Percentiles rank a stretch among this genome's conserved stretches.
Evolutionary conservation across 805 yeast species (phyloP).

Genomic region (Wickerhamiella galacta): DNA sequence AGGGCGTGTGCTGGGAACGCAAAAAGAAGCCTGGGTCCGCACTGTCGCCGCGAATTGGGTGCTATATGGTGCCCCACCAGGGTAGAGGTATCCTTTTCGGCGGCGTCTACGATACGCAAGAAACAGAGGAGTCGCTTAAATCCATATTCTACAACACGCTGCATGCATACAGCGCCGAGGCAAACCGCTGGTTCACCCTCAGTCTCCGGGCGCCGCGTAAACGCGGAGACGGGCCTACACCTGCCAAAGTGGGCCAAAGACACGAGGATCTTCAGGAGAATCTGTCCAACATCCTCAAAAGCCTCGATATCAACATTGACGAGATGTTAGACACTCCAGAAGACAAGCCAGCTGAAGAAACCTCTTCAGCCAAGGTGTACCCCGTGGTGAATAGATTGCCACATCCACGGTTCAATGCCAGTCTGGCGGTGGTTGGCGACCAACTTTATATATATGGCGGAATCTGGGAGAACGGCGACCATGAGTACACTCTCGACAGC

Average conservation of each 20-base stretch:
- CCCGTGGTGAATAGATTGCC: slow-evolving; percentile 51
- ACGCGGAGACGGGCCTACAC: slow-evolving; percentile 15
- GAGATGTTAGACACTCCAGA: slow-evolving; percentile 24
- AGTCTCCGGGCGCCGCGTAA: slow-evolving; percentile 45
- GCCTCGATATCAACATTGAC: slow-evolving; percentile 17
- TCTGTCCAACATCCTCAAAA: slow-evolving; percentile 32
- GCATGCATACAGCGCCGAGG: slow-evolving; percentile 66
- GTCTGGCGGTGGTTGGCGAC: slow-evolving; percentile 75
- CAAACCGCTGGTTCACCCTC: slow-evolving; percentile 75
- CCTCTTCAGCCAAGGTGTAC: slow-evolving; percentile 31
- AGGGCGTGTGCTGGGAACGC: slow-evolving; percentile 72
- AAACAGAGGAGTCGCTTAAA: slow-evolving; percentile 81
- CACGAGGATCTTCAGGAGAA: slow-evolving; percentile 73
- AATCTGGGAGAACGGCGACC: slow-evolving; percentile 75
- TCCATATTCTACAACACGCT: slow-evolving; percentile 71
- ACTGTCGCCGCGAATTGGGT: slow-evolving; percentile 90
- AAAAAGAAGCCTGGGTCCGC: slow-evolving; percentile 77
- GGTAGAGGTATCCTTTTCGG: slow-evolving; percentile 90
- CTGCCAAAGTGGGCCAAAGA: slow-evolving; percentile 1
- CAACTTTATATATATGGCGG: slow-evolving; percentile 77
- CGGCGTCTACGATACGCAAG: slow-evolving; percentile 89
- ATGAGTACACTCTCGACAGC: slow-evolving; percentile 69
- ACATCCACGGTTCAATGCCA: slow-evolving; percentile 75
- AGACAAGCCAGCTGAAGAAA: slow-evolving; percentile 21
- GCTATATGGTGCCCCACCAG: slow-evolving; percentile 73